Evolutionary conservation across 306 rosid species (phyloP), one percentile per base, ranked within the genome.

Genomic region (Lathyrus sativus): DNA sequence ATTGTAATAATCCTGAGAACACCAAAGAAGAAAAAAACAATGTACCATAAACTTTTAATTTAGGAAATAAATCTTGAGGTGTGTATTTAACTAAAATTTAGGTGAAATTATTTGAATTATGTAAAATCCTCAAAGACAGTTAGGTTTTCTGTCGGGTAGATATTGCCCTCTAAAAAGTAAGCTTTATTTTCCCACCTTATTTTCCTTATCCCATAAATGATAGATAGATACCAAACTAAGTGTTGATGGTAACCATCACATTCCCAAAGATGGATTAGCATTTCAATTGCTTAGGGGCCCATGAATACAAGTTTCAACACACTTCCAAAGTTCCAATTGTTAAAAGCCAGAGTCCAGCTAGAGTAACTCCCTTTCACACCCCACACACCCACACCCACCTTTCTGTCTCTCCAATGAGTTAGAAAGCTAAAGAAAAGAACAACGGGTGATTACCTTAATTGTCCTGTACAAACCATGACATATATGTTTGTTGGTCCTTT

Each of bases 161-260:
- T 45, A 41, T 63, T 42, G 76, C 80, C 72, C 77, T 75, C 64
- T 72, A 67, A 76, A 76, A 62, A 68, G 84, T 63, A 74, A 73
- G 70, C 75, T 78, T 77, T 76, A 48, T 58, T 67, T 72, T 54
- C 73, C 57, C 83, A 73, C 85, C 77, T 63, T 51, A 67, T 74
- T 44, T 77, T 78, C 59, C 29, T 81, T 82, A 71, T 77, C 89
- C 73, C 80, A 85, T 79, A 28, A 69, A 72, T 83, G 82, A 86
- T 78, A 63, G 81, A 64, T 70, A 80, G 77, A 78, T 83, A 74
- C 96, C 93, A 77, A 84, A 88, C 93, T 72, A 62, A 74, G 65
- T 71, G 65, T 75, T 76, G 70, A 81, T 67, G 61, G 81, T 79
- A 41, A 79, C 82, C 76, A 66, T 79, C 81, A 79, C 75, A 76